Conservation (phyloP, 2,329 filamentous ascomycete species). For the Claviceps capensis region DNA sequence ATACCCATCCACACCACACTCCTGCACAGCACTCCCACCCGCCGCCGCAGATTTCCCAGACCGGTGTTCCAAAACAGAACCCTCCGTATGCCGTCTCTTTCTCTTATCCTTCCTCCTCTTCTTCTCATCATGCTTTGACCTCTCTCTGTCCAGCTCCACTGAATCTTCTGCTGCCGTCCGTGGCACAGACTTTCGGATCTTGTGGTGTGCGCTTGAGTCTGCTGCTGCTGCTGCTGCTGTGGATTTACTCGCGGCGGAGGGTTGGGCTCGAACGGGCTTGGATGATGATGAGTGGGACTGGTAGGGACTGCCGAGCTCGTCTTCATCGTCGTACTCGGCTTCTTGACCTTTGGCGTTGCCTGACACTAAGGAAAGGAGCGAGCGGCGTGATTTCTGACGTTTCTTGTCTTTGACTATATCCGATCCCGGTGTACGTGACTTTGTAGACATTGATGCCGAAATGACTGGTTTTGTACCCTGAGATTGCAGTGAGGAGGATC, state of each 20-base stretch:
- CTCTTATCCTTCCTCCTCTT: conserved; percentile 2
- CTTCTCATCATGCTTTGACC: conserved; percentile 1
- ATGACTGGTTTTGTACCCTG: not conserved
- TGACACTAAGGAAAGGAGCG: conserved; percentile 2
- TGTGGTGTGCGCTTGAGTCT: conserved; percentile 7
- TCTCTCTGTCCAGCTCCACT: conserved; percentile 15
- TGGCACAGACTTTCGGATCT: conserved; percentile 16
- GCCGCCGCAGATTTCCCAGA: conserved; percentile 29
- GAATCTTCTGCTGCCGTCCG: conserved; percentile 16
- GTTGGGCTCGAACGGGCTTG: conserved; percentile 3
- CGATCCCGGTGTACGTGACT: not conserved
- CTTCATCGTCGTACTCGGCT: conserved; percentile 1
- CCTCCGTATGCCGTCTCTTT: conserved; percentile 4
- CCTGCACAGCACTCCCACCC: conserved; percentile 26
- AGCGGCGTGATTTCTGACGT: conserved; percentile 1
- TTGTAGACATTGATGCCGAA: not conserved
- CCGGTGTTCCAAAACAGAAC: conserved; percentile 10
- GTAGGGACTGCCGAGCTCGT: not conserved
- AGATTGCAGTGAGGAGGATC: not conserved
- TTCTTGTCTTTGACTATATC: not conserved
- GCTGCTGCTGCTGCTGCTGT: conserved; percentile 6
- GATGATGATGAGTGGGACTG: conserved; percentile 8
- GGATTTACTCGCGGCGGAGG: conserved; percentile 7
- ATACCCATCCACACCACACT: conserved; percentile 43
- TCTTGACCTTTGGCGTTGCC: not conserved